Base-by-base conservation (phyloP, 2,329 filamentous ascomycete genomes). In the Aspergillus aculeatinus region DNA sequence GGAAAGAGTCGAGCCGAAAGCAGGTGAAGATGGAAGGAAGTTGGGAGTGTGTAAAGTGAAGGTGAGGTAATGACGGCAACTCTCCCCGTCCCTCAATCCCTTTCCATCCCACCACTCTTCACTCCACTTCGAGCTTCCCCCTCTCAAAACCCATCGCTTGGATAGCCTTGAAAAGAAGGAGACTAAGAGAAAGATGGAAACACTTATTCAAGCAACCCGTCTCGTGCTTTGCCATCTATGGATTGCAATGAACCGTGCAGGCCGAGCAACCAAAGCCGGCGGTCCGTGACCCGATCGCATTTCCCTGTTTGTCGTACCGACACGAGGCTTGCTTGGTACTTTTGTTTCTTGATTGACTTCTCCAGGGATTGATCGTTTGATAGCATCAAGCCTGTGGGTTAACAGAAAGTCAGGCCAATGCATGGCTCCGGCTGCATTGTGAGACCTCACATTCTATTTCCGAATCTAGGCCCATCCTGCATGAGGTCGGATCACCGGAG, bases 271-370 rank as follows among this genome's bases (percentile, higher is more conserved):
- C 14, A 16, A 16, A 44, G 39, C 14, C 51, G 49, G 56, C 27
- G 35, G 29, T 51, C 55, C 49, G 49, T 35, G 54, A 48, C 44
- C 49, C 19, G 56, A 58, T 58, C 57, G 35, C 50, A 53, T 49
- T 49, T 44, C 48, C 35, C 56, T 53, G 39, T 33, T 58, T 54
- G 50, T 48, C 51, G 39, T 14, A 59, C 47, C 47, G 14, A 47
- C 57, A 59, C 57, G 57, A 59, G 57, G 57, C 39, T 35, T 47
- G 25, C 39, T n/a, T 21, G 27, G 53, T 55, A 55, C 53, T 55
- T 55, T 48, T 10, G 27, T 27, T 44, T 44, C 16, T 19, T 44
- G 21, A 31, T 21, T 33, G 21, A 16, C 16, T 25, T 35, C n/a
- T 16, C 19, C 42, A 16, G 42, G 21, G n/a, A 44, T 16, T 44